These are phyloP conservation scores for Antitrichia curtipendula DNA, from an alignment of 225 moss, liverwort and hornwort genomes.

Conservation along the genomic window DNA sequence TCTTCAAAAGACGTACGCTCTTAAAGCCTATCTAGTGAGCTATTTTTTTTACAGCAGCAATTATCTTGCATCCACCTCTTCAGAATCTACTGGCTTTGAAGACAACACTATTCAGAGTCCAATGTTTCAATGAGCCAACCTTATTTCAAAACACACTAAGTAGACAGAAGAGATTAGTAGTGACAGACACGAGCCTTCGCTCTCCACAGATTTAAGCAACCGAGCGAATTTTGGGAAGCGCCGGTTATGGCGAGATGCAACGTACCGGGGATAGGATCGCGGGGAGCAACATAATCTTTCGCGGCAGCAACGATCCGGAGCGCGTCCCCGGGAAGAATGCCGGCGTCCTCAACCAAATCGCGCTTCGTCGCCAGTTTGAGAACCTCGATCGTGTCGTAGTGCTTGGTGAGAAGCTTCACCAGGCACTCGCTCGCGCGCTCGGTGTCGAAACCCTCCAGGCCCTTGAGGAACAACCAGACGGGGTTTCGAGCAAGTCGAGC, in stretches of 20 bases:
- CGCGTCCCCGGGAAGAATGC: conserved; percentile 14
- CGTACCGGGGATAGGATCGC: background rate
- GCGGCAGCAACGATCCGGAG: conserved; percentile 5
- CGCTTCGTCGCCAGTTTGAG: conserved; percentile 12
- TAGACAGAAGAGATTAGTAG: background rate
- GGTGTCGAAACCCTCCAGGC: conserved; percentile 10
- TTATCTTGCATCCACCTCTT: background rate
- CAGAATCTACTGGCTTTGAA: background rate
- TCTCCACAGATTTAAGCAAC: background rate
- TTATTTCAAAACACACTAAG: background rate
- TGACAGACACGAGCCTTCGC: background rate
- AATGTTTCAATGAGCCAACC: background rate
- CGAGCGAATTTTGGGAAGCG: background rate
- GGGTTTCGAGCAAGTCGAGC: background rate
- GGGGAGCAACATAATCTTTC: background rate
- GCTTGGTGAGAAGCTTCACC: conserved; percentile 3
- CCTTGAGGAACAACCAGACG: background rate
- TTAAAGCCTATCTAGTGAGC: background rate
- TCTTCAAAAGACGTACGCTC: background rate
- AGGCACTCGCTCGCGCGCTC: conserved; percentile 9
- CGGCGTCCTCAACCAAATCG: conserved; percentile 17
- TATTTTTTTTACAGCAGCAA: background rate
- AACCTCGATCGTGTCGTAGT: conserved; percentile 15
- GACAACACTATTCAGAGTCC: background rate
- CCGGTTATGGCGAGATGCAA: background rate